Conservation (phyloP, 2,329 filamentous ascomycete species). For the Pseudogymnoascus sp. region DNA sequence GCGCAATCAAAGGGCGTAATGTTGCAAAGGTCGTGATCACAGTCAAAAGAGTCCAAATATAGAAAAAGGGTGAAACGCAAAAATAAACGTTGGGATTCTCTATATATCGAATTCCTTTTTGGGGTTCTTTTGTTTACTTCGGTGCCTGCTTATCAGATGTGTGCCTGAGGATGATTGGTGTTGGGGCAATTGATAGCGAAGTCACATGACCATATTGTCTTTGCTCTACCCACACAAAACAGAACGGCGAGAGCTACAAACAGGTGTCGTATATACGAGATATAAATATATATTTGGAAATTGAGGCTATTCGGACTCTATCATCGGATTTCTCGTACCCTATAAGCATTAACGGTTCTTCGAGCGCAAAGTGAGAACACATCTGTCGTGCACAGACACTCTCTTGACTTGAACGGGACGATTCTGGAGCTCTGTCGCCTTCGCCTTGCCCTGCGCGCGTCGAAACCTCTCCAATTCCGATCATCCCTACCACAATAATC, state of each 20-base stretch:
- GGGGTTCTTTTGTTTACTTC: background rate
- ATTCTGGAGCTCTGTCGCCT: slow-evolving; percentile 6
- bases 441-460: slow-evolving; percentile 4
- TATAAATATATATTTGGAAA: background rate
- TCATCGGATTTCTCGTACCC: background rate
- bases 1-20: background rate
- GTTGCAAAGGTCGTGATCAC: background rate
- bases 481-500: slow-evolving; percentile 9
- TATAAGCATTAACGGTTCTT: background rate
- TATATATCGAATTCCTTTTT: slow-evolving; percentile 6
- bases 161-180: background rate
- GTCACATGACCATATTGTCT: background rate
- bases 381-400: slow-evolving; percentile 5
- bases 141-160: slow-evolving; percentile 7
- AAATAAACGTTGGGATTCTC: background rate
- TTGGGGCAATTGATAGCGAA: background rate
- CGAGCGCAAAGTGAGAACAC: background rate
- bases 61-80: background rate
- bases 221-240: background rate
- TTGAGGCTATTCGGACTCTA: slow-evolving; percentile 7
- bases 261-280: background rate
- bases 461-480: slow-evolving; percentile 6
- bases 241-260: background rate
- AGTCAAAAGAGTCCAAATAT: background rate
- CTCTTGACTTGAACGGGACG: background rate